A percentile compares a stretch with the other conserved stretches of the same genome.
phyloP scores from a whole-genome alignment of 1,284 basidiomycete genomes.

The Cryptococcus sp. region DNA sequence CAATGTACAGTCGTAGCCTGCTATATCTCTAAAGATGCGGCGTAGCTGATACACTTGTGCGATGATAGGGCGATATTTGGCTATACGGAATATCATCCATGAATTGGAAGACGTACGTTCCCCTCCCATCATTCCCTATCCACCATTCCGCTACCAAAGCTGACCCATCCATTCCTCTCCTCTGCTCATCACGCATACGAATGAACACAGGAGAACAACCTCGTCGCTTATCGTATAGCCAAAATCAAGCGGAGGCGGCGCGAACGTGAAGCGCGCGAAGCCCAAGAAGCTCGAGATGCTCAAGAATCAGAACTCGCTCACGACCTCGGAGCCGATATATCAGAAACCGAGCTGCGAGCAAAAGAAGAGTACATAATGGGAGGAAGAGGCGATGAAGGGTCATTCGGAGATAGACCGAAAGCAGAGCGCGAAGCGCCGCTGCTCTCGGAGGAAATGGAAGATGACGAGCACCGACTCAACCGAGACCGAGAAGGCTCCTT shows the following conservation, averaged over 20 bases:
- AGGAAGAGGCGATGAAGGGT: background rate
- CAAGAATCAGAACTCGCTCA: background rate
- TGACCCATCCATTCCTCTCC: background rate
- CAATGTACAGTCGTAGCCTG: background rate
- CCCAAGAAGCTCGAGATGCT: background rate
- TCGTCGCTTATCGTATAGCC: constrained; percentile 22
- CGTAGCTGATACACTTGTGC: background rate
- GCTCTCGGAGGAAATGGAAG: background rate
- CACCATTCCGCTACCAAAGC: background rate
- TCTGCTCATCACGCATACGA: background rate
- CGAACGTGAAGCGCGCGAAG: background rate
- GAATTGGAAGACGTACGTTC: constrained; percentile 50
- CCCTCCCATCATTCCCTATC: background rate
- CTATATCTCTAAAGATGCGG: background rate
- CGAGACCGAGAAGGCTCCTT: background rate
- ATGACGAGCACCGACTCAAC: background rate
- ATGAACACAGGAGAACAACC: constrained; percentile 16
- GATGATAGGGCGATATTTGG: constrained; percentile 9
- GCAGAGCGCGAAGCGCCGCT: too few species aligned
- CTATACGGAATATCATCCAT: constrained; percentile 15
- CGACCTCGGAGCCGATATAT: background rate
- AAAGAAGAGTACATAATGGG: background rate
- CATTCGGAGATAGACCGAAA: background rate
- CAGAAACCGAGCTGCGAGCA: background rate
- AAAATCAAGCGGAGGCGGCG: constrained; percentile 8